A percentile compares a stretch with the other conserved stretches of the same genome.
phyloP scores from a whole-genome alignment of 2,329 filamentous ascomycete species.

The Colletotrichum sp. region DNA sequence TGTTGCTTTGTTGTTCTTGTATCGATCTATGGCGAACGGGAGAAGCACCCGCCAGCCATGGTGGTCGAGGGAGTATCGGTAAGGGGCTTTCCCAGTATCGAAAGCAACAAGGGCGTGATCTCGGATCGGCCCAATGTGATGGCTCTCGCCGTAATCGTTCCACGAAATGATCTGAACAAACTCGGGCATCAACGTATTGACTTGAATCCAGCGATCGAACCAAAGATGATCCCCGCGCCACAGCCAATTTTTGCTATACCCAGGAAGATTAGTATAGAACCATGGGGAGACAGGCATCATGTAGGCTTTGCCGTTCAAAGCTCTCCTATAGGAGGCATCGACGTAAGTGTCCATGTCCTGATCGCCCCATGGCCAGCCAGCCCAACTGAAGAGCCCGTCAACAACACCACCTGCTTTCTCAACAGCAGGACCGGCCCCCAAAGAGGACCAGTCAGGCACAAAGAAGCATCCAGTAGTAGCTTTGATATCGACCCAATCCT shows the following conservation, averaged over 20 bases:
- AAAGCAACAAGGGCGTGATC: conserved; percentile 18
- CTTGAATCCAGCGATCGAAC: conserved; percentile 60
- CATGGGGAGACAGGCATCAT: conserved; percentile 63
- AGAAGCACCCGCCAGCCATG: conserved; percentile 52
- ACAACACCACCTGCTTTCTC: conserved; percentile 13
- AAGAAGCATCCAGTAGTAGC: conserved; percentile 40
- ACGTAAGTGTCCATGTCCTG: conserved; percentile 16
- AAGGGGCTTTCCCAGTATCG: conserved; percentile 37
- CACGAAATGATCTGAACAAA: conserved; percentile 56
- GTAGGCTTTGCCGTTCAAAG: conserved; percentile 24
- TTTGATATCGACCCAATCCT: conserved; percentile 50
- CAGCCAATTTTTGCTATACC: conserved; percentile 65
- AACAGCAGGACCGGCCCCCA: conserved; percentile 31
- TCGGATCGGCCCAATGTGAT: conserved; percentile 55
- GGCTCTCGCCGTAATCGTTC: conserved; percentile 59
- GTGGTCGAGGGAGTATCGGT: conserved; percentile 52
- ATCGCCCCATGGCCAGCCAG: conserved; percentile 36
- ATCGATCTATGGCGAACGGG: conserved; percentile 54
- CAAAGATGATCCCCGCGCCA: conserved; percentile 65
- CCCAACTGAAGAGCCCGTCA: conserved; percentile 42
- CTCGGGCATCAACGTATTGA: conserved; percentile 51
- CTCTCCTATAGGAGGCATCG: conserved; percentile 20
- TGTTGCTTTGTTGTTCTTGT: conserved; percentile 45
- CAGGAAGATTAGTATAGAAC: conserved; percentile 64
- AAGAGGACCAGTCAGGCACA: conserved; percentile 48